Evolutionary conservation across 495 filamentous ascomycete species (phyloP).

Genomic region (Evansstolkia leycettana): DNA sequence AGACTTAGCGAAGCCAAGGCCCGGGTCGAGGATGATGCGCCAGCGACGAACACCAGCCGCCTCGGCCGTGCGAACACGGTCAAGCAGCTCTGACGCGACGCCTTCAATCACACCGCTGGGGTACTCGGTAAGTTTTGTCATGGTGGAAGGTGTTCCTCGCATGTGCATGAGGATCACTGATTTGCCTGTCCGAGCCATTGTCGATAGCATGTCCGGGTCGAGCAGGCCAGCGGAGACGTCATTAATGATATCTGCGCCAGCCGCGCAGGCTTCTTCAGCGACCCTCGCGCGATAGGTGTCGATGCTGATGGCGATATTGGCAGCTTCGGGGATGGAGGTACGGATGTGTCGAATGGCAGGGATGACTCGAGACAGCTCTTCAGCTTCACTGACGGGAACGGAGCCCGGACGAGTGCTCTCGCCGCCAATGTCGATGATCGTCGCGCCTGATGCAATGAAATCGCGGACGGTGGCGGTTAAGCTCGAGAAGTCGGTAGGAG

Average conservation of each 20-base stretch:
- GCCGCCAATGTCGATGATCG: conserved; percentile 85
- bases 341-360: conserved; percentile 67
- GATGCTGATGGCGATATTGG: conserved; percentile 60
- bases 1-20: conserved; percentile 85
- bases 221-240: conserved; percentile 78
- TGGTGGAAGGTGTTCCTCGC: conserved; percentile 78
- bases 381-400: conserved; percentile 46
- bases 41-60: conserved; percentile 74
- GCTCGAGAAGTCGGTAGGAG: conserved; percentile 20
- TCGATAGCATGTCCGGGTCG: conserved; percentile 72
- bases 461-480: conserved; percentile 37
- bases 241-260: conserved; percentile 90
- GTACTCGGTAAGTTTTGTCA: conserved; percentile 59
- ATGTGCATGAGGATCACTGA: conserved; percentile 91
- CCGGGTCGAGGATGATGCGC: conserved; percentile 92
- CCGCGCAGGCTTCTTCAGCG: conserved; percentile 64
- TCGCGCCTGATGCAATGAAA: conserved; percentile 56
- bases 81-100: conserved; percentile 56
- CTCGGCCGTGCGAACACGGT: conserved; percentile 64
- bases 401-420: conserved; percentile 79
- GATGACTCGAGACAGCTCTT: conserved; percentile 68
- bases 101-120: conserved; percentile 60
- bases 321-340: conserved; percentile 42
- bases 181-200: conserved; percentile 65
- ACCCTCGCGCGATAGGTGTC: conserved; percentile 88